A percentile compares a stretch with the other conserved stretches of the same genome.
Evolutionary conservation across 2,329 filamentous ascomycete genomes (phyloP).

Genomic region (Fusarium coffeatum): DNA sequence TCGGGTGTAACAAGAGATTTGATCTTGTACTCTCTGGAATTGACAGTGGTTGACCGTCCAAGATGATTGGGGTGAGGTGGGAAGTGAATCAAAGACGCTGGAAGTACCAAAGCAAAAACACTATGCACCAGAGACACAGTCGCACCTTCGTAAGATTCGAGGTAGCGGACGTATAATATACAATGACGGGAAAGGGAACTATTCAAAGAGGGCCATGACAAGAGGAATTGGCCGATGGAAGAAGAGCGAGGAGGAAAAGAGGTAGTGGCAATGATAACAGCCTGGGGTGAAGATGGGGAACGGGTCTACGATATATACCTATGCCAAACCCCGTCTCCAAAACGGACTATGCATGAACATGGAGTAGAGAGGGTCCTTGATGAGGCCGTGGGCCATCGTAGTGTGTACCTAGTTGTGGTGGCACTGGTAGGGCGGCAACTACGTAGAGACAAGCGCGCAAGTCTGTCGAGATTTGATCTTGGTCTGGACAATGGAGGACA

Average conservation of each 20-base stretch:
- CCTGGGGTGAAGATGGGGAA: slow-evolving; percentile 51
- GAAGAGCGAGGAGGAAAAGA: slow-evolving; percentile 43
- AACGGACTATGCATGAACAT: slow-evolving; percentile 54
- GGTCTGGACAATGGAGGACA: slow-evolving; percentile 47
- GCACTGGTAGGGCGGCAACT: slow-evolving; percentile 46
- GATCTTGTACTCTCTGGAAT: slow-evolving; percentile 37
- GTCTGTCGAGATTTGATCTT: slow-evolving; percentile 48
- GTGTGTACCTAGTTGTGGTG: slow-evolving; percentile 43
- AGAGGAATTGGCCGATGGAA: slow-evolving; percentile 41
- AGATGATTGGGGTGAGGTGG: slow-evolving; percentile 30
- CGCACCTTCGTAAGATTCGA: slow-evolving; percentile 37
- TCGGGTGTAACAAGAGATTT: slow-evolving; percentile 20
- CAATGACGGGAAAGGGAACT: slow-evolving; percentile 44
- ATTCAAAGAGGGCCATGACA: slow-evolving; percentile 47
- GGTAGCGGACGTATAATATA: slow-evolving; percentile 43
- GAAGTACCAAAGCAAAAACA: slow-evolving; percentile 44
- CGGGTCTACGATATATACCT: slow-evolving; percentile 61
- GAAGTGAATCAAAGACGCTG: slow-evolving; percentile 46
- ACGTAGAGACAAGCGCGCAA: slow-evolving; percentile 46
- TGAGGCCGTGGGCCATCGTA: slow-evolving; percentile 40
- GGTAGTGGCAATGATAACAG: slow-evolving; percentile 45
- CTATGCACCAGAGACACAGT: slow-evolving; percentile 45
- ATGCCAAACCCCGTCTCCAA: slow-evolving; percentile 43
- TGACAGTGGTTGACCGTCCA: slow-evolving; percentile 41
- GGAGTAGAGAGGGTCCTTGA: slow-evolving; percentile 53